Evolutionary conservation across 2,329 filamentous ascomycete species (phyloP).

Genomic region (Lasiodiplodia sp.): DNA sequence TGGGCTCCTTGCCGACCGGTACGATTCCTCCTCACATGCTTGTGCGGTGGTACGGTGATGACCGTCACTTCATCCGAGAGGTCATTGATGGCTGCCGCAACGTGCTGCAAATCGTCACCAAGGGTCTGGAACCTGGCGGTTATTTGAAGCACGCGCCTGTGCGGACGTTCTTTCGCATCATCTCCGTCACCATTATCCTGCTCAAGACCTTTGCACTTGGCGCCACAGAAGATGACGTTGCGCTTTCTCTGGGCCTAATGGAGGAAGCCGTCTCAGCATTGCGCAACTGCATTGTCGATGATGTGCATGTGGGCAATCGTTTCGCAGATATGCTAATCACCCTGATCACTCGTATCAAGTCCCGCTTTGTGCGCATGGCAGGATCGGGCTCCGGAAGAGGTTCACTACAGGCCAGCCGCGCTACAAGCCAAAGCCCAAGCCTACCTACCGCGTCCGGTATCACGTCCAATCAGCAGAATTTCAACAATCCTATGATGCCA

Average conservation of each 20-base stretch:
- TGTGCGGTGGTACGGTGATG: conserved; percentile 62
- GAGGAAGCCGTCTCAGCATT: conserved; percentile 77
- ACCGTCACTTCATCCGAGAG: conserved; percentile 69
- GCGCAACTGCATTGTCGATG: conserved; percentile 80
- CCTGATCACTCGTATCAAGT: conserved; percentile 74
- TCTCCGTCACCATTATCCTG: conserved; percentile 83
- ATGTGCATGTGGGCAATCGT: conserved; percentile 83
- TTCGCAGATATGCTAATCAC: conserved; percentile 85
- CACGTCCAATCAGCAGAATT: conserved; percentile 31
- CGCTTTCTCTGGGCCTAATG: conserved; percentile 76
- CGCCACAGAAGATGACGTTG: conserved; percentile 78
- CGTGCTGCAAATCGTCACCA: conserved; percentile 77
- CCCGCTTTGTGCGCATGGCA: conserved; percentile 70
- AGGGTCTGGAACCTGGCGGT: conserved; percentile 75
- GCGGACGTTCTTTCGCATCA: conserved; percentile 85
- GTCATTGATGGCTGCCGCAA: conserved; percentile 80
- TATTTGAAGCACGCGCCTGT: conserved; percentile 85
- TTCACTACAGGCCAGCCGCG: conserved; percentile 38
- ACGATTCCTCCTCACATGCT: conserved; percentile 56
- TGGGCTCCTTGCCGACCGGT: conserved; percentile 36
- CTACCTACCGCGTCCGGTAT: conserved; percentile 31
- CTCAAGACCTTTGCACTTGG: conserved; percentile 85
- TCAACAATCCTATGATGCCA: conserved; percentile 23
- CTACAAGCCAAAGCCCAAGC: conserved; percentile 20
- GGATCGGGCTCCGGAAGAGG: conserved; percentile 56